Base-by-base conservation (phyloP, 2,329 filamentous ascomycete species). In the Phyllachora maydis region DNA sequence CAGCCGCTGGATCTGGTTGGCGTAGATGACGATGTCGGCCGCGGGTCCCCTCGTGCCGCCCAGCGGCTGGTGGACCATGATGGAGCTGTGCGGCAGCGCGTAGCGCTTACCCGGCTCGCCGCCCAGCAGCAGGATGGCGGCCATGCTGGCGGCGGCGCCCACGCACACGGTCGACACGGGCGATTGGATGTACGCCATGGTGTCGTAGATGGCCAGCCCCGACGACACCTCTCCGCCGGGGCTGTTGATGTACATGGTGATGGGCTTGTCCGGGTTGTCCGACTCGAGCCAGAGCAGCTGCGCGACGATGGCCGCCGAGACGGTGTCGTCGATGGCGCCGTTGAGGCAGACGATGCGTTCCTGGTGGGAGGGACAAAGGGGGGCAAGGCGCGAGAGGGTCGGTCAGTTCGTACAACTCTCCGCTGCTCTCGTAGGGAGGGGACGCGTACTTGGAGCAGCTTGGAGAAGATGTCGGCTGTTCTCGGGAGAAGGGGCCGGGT, bases 231-330 rank as follows among this genome's bases (percentile, higher is more conserved):
- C 85, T 26, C 88, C 88, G 23, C 88, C 88, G 0, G 85, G 85
- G 0, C 79, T 91, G 54, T 98, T 92, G 47, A 98, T 98, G 49
- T 98, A 98, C 46, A 98, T 77, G 24, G 78, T 88, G 34, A 98
- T 95, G 8, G 82, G 77, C 46, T 92, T 93, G 26, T 90, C 70
- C 4, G 85, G 83, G 40, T 79, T 81, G 42, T 98, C 88, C 39
- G 85, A 88, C 59, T 98, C 90, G 47, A 98, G 81, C 65, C 83
- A 98, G 32, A 98, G 74, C 12, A 98, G 69, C 46, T 98, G 90
- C 2, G 88, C 81, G 14, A 95, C 85, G 32, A 95, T 81, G 19
- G 76, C 78, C n/a, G 88, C 85, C 18, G 82, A 91, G 35, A 88
- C 69, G 19, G 66, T 73, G 42, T 92, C 79, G 52, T 95, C 77